Base-by-base conservation (phyloP, 495 filamentous ascomycete genomes). In the Penicillium antarcticum region DNA sequence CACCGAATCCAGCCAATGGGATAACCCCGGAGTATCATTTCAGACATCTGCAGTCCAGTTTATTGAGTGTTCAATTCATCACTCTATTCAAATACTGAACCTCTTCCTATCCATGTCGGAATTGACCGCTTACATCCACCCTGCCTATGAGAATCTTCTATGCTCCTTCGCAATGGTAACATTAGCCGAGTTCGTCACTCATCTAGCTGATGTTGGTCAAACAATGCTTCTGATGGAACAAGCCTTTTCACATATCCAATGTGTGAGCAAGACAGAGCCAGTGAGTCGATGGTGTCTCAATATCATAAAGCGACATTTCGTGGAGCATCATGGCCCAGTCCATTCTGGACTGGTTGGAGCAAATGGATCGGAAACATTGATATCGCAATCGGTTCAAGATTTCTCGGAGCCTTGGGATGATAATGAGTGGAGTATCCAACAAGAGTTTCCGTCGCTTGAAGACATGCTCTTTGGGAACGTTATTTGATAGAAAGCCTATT, bases 151-250 rank as follows among this genome's bases (percentile, higher is more conserved):
- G 31, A 59, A 44, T 17, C 52, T 55, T 3, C 23, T 59, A 4
- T 52, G 56, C 23, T 59, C 56, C 18, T 59, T 55, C 18, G 56
- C 56, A 0, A 59, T 59, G 56, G 52, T 52, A 1, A 59, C 56
- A 11, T 19, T 59, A 11, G 51, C 48, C 7, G 56, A 59, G 32
- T 55, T 59, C 18, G 51, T 51, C 3, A 24, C 29, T 18, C 39
- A 48, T 38, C 9, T 52, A n/a, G 10, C 41, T n/a, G 43, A 55
- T 5, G 33, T 54, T 10, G 29, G 19, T 9, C 35, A 54, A 9
- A 40, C 33, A 8, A 16, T 53, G 6, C 13, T 21, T 5, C 46
- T 54, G 4, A 57, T 57, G 56, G 56, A 59, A 23, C 34, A 33
- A 5, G 42, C 35, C n/a, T 48, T 61, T 6, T 57, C 58, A 1